A percentile compares a stretch with the other conserved stretches of the same genome.
These are phyloP conservation scores for Coelastrella sp. DNA, from an alignment of 139 green algal species.

Conservation along the genomic window DNA sequence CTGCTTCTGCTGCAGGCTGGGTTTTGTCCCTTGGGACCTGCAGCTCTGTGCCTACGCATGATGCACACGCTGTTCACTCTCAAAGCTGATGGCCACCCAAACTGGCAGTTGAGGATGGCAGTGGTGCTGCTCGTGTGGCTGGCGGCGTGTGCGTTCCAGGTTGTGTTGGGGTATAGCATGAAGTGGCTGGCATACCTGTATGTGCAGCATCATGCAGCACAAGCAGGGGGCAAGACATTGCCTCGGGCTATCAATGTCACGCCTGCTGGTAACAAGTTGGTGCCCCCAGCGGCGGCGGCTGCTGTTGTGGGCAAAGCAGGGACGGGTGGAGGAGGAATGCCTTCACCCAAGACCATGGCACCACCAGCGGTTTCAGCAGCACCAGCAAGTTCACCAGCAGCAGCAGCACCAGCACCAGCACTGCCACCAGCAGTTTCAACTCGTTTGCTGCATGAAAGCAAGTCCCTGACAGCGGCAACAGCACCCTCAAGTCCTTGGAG, in stretches of 20 bases:
- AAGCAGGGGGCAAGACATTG: constrained; percentile 23
- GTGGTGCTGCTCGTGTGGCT: constrained; percentile 18
- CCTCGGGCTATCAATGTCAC: constrained; percentile 36
- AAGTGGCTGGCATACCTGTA: constrained; percentile 49
- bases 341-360: neutral
- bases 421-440: neutral
- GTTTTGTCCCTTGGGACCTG: constrained; percentile 80
- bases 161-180: constrained; percentile 44
- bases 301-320: neutral
- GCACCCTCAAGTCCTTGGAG: neutral
- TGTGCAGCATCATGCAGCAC: constrained; percentile 21
- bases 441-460: neutral
- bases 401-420: neutral
- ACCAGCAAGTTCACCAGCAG: neutral
- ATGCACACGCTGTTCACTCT: constrained; percentile 61
- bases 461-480: neutral
- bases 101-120: neutral
- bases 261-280: constrained; percentile 4
- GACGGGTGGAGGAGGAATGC: neutral
- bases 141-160: constrained; percentile 13
- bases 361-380: neutral
- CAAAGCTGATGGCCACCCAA: constrained; percentile 19
- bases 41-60: constrained; percentile 78
- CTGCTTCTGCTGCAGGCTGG: constrained; percentile 34
- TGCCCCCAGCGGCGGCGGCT: neutral